These are phyloP conservation scores for Coemansia asiatica DNA, from an alignment of 192 early-diverging fungal species.

Conservation along the genomic window DNA sequence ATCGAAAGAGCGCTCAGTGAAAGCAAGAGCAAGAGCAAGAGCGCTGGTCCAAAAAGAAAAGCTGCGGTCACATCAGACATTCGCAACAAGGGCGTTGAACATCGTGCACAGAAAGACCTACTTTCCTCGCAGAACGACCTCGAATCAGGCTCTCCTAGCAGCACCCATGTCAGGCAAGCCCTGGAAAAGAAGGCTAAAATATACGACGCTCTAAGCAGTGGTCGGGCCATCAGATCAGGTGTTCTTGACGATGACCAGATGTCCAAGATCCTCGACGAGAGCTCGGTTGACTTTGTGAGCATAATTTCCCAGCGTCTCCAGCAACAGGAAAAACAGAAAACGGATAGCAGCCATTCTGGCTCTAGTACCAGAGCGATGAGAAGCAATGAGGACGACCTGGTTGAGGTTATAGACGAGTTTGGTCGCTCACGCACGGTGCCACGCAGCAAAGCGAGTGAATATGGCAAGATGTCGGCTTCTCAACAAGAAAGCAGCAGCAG, in stretches of 20 bases:
- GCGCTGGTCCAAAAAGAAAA: neutral
- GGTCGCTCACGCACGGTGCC: conserved; percentile 39
- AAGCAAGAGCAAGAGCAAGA: conserved; percentile 4
- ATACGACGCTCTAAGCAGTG: conserved; percentile 35
- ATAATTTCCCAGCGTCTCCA: conserved; percentile 12
- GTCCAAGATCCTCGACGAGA: conserved; percentile 34
- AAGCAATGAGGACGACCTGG: conserved; percentile 1
- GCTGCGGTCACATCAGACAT: neutral
- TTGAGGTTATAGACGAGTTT: conserved; percentile 53
- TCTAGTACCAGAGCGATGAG: neutral
- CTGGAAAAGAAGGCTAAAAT: conserved; percentile 44
- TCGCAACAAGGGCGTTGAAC: conserved; percentile 37
- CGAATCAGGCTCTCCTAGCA: neutral
- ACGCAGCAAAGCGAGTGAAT: conserved; percentile 14
- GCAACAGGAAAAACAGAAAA: neutral
- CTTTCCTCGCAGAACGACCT: conserved; percentile 6
- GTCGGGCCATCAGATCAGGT: neutral
- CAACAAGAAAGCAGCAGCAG: conserved; percentile 2
- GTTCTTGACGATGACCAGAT: conserved; percentile 27
- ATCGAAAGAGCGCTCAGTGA: neutral
- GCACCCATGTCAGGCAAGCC: conserved; percentile 9
- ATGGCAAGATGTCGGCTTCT: neutral
- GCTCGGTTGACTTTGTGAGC: conserved; percentile 47
- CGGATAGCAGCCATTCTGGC: neutral
- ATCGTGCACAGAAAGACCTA: conserved; percentile 26